A percentile compares a stretch with the other conserved stretches of the same genome.
Evolutionary conservation across 2,329 filamentous ascomycete genomes (phyloP).

Genomic region (Pseudocercospora cruenta): DNA sequence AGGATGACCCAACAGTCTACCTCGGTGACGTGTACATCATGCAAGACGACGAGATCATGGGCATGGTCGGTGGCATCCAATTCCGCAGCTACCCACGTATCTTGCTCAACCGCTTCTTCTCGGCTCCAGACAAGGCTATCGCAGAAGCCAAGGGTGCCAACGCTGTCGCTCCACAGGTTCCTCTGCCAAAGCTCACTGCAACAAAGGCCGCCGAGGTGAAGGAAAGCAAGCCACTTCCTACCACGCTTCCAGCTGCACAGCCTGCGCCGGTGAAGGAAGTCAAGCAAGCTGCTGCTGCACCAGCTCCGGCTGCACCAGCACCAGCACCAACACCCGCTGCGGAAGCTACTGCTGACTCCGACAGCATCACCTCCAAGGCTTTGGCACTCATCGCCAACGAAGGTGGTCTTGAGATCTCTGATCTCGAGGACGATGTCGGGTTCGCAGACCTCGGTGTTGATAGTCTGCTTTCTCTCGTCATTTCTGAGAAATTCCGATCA

Average conservation of each 20-base stretch:
- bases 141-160: slow-evolving; percentile 23
- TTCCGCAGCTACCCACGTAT: slow-evolving; percentile 69
- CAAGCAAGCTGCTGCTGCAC: slow-evolving; percentile 37
- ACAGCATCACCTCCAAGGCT: slow-evolving; percentile 27
- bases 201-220: slow-evolving; percentile 32
- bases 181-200: slow-evolving; percentile 32
- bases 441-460: slow-evolving; percentile 43
- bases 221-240: slow-evolving; percentile 37
- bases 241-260: slow-evolving; percentile 24
- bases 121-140: slow-evolving; percentile 54
- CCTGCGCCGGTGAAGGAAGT: slow-evolving; percentile 53
- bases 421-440: slow-evolving; percentile 31
- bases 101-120: slow-evolving; percentile 66
- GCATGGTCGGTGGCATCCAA: slow-evolving; percentile 43
- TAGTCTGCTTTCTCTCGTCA: slow-evolving; percentile 42
- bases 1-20: slow-evolving; percentile 23
- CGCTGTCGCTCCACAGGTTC: slow-evolving; percentile 26
- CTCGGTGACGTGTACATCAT: slow-evolving; percentile 32
- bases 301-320: too few relatives aligned
- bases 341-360: slow-evolving; percentile 51
- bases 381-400: slow-evolving; percentile 38
- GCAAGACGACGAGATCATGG: slow-evolving; percentile 24
- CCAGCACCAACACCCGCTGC: neutral
- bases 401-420: slow-evolving; percentile 30
- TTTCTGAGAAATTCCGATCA: slow-evolving; percentile 39